Percentiles rank a stretch among this genome's conserved stretches.
Evolutionary conservation across 768 basidiomycete genomes (phyloP).

Genomic region (Termitomyces sp.): DNA sequence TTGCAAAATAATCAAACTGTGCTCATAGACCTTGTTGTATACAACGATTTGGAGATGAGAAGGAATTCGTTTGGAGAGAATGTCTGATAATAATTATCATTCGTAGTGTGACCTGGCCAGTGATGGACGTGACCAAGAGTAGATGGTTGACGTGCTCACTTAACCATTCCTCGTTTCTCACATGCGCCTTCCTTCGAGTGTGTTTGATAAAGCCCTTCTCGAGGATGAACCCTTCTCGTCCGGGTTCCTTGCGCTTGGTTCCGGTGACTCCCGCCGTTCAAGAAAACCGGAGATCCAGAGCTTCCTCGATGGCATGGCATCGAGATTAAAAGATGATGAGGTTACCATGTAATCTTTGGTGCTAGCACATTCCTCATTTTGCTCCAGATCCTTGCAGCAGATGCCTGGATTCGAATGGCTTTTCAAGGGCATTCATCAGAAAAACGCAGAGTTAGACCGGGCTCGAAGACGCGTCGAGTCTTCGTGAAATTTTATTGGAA

Average conservation of each 20-base stretch:
- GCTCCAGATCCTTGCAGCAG: slow-evolving; percentile 9
- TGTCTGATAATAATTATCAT: not conserved
- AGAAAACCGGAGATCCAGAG: not conserved
- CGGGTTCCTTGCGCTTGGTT: slow-evolving; percentile 3
- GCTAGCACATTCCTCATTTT: not conserved
- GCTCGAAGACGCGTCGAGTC: slow-evolving; percentile 7
- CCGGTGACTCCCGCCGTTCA: not conserved
- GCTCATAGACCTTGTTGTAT: not conserved
- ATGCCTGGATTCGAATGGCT: slow-evolving; percentile 11
- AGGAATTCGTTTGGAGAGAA: not conserved
- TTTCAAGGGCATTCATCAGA: slow-evolving; percentile 1
- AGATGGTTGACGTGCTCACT: not conserved
- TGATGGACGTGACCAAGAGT: not conserved
- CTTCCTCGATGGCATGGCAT: slow-evolving; percentile 2
- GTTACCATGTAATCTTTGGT: not conserved
- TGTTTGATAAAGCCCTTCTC: slow-evolving; percentile 20
- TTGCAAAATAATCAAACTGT: slow-evolving; percentile 33
- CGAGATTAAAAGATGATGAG: not conserved
- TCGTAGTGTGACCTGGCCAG: not conserved
- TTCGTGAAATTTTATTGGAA: slow-evolving; percentile 20
- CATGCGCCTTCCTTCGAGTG: slow-evolving; percentile 2
- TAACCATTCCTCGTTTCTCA: not conserved
- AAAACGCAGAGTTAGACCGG: not conserved
- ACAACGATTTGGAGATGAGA: not conserved
- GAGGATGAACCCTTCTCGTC: slow-evolving; percentile 13